These are phyloP conservation scores for Tylopilus plumbeoviolaceoides DNA, from an alignment of 768 basidiomycete genomes.

Conservation along the genomic window DNA sequence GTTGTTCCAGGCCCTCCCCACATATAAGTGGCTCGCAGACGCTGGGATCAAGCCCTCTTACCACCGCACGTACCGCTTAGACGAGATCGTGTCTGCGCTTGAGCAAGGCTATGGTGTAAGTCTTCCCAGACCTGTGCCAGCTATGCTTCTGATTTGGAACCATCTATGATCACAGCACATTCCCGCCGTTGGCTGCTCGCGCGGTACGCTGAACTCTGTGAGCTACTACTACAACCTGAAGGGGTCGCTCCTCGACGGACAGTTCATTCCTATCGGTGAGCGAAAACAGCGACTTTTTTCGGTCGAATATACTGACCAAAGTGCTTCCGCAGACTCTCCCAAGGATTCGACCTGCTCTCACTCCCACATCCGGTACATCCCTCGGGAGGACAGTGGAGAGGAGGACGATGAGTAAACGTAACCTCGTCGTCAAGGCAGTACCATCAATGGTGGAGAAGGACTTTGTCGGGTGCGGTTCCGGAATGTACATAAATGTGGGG, in stretches of 20 bases:
- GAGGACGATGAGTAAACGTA: too few species aligned
- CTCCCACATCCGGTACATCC: constrained; percentile 55
- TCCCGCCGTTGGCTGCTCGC: constrained; percentile 45
- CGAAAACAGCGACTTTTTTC: neutral
- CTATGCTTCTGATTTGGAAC: neutral
- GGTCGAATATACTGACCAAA: neutral
- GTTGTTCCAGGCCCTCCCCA: constrained; percentile 65
- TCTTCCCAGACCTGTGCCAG: neutral
- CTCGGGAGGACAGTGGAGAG: constrained; percentile 30
- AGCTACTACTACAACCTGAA: constrained; percentile 62
- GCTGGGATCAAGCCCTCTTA: constrained; percentile 70
- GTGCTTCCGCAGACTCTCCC: constrained; percentile 45
- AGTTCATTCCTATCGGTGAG: constrained; percentile 58
- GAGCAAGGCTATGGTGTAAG: constrained; percentile 44
- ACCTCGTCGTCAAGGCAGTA: neutral
- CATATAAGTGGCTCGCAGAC: constrained; percentile 66
- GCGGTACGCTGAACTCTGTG: constrained; percentile 38
- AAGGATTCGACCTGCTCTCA: constrained; percentile 50
- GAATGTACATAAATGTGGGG: neutral
- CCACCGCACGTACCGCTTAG: constrained; percentile 52
- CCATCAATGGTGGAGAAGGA: neutral
- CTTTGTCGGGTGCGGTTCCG: neutral
- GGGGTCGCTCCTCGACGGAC: constrained; percentile 62
- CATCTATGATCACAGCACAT: constrained; percentile 35
- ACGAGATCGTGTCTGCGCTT: constrained; percentile 50